Percentiles rank a stretch among this genome's conserved stretches.
These are phyloP conservation scores for Nicotiana sylvestris DNA, from an alignment of 257 asterid species.

Conservation along the genomic window DNA sequence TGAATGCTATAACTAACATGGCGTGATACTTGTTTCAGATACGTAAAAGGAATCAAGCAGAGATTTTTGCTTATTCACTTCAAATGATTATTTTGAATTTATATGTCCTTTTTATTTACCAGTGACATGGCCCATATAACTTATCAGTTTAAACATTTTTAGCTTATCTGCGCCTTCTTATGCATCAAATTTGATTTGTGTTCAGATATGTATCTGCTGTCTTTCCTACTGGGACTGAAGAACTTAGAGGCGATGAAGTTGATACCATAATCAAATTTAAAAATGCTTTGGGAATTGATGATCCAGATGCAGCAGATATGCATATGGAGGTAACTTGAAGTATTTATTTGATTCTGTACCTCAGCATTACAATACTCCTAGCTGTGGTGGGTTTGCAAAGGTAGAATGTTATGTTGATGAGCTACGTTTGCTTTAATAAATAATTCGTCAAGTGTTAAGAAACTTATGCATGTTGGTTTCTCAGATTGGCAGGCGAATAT, in stretches of 20 bases:
- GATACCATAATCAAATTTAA: conserved; percentile 72
- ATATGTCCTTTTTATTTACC: neutral
- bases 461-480: conserved; percentile 30
- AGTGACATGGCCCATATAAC: neutral
- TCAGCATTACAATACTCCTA: neutral
- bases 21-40: neutral
- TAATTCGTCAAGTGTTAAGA: conserved; percentile 6
- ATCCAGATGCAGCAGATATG: conserved; percentile 96
- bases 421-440: neutral
- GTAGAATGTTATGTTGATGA: neutral
- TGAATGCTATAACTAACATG: neutral
- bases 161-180: neutral
- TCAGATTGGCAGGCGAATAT: conserved; percentile 93
- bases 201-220: conserved; percentile 69
- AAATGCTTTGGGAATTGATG: conserved; percentile 89
- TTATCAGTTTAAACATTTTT: neutral
- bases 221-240: conserved; percentile 80
- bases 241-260: conserved; percentile 87
- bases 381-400: neutral
- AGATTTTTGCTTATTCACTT: neutral
- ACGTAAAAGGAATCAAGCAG: neutral
- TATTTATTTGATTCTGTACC: conserved; percentile 9
- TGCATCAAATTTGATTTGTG: neutral
- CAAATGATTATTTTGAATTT: neutral
- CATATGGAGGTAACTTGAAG: conserved; percentile 82